Evolutionary conservation across 495 filamentous ascomycete genomes (phyloP), one percentile per base, ranked within the genome.

Genomic region (Margaritispora aquatica): DNA sequence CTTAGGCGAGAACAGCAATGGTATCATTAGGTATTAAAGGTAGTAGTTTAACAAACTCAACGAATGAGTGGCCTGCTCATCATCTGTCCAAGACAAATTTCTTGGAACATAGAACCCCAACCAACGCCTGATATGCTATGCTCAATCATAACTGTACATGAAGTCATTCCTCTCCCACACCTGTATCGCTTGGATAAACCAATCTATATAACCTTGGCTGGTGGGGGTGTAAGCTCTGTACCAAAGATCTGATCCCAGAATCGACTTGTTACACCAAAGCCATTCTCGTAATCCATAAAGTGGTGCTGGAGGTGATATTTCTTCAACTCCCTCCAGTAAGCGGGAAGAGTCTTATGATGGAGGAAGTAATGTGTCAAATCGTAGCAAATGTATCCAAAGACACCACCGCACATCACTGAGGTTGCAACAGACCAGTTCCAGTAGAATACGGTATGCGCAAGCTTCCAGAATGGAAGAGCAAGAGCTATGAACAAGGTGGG

Each of bases 281-380:
- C 95, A 60, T 95, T 91, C 71, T 97, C 88, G 70, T 88, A 97
- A 67, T 99, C 95, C 24, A 90, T 87, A 69, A 95, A 99, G 75
- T 99, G 95, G 70, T 99, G 95, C 68, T 89, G 82, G 34, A 99
- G 85, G 68, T 99, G 95, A 65, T 96, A 94, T 72, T 96, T 97
- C 83, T 97, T 97, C 63, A 97, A 83, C 57, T 83, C 77, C 69
- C 86, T 86, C 72, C 92, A 96, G 80, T 92, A 93, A 2, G 82
- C 71, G 3, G 95, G 94, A 13, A 97, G 84, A 54, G 88, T 96
- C 74, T 87, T 86, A 73, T 99, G 95, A 71, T 99, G 95, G n/a
- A 99, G 84, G 81, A 97, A 97, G 75, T 97, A 99, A 72, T 99
- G 95, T 15, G 94, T 97, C 75, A 96, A 60, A 69, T 99, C 95